Evolutionary conservation across 1,284 basidiomycete genomes (phyloP).

Genomic region (Exsudoporus floridanus): DNA sequence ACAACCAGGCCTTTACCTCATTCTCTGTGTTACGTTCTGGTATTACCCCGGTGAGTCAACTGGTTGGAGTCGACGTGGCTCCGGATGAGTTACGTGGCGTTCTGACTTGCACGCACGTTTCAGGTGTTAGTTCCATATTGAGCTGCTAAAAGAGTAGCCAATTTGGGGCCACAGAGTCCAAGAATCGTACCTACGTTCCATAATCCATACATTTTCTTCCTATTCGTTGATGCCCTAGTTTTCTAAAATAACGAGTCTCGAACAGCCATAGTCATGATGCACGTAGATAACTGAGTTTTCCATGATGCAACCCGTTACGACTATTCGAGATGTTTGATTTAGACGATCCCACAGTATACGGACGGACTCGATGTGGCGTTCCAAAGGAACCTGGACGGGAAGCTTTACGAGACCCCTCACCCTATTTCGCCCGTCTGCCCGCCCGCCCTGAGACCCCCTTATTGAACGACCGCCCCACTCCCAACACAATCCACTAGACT

Average conservation of each 20-base stretch:
- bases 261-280: not conserved
- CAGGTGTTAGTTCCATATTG: not conserved
- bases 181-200: not conserved
- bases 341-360: not conserved
- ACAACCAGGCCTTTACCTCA: conserved; percentile 42
- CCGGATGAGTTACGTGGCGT: not conserved
- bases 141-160: conserved; percentile 5
- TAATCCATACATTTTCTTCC: too few relatives aligned
- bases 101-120: conserved; percentile 9
- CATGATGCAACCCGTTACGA: too few relatives aligned
- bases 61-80: not conserved
- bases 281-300: not conserved
- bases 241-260: not conserved
- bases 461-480: too few relatives aligned
- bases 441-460: too few relatives aligned
- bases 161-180: not conserved
- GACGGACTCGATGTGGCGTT: not conserved
- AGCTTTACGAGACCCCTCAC: too few relatives aligned
- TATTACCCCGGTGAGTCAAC: conserved; percentile 48
- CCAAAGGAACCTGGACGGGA: too few relatives aligned
- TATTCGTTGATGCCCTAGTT: not conserved
- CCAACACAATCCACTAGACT: too few relatives aligned
- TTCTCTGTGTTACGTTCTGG: conserved; percentile 40
- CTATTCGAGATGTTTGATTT: too few relatives aligned
- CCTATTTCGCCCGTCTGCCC: too few relatives aligned